Conservation (phyloP, 495 filamentous ascomycete species). For the Filosporella fistucella region DNA sequence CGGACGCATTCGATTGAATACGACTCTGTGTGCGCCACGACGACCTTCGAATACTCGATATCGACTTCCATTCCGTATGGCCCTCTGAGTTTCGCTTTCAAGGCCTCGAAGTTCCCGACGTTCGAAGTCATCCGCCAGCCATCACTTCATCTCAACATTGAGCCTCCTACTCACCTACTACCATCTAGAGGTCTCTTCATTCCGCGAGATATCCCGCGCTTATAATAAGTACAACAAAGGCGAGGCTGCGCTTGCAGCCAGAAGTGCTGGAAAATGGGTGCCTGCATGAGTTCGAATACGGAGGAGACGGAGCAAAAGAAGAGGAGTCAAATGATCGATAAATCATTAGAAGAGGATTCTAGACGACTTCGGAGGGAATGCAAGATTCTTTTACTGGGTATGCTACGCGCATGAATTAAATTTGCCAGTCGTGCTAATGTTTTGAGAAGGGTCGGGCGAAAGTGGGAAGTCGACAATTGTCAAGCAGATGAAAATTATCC, state of each 20-base stretch:
- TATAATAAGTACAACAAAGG: conserved; percentile 8
- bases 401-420: conserved; percentile 1
- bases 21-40: too few species aligned
- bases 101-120: too few species aligned
- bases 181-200: neutral
- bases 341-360: conserved; percentile 87
- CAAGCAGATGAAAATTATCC: conserved; percentile 99
- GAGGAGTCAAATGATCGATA: conserved; percentile 88
- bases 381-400: conserved; percentile 95
- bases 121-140: too few species aligned
- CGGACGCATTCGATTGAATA: too few species aligned
- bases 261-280: conserved; percentile 60
- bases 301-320: conserved; percentile 89
- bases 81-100: too few species aligned
- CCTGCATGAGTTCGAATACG: conserved; percentile 77
- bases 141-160: too few species aligned
- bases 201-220: neutral
- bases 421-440: conserved; percentile 7
- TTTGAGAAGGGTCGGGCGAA: conserved; percentile 78
- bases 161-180: neutral
- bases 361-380: conserved; percentile 89
- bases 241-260: conserved; percentile 24
- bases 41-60: too few species aligned
- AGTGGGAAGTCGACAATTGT: conserved; percentile 99
- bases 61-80: too few species aligned